Evolutionary conservation across 1,139 yeast species (phyloP).

Genomic region (Yamadazyma triangularis): DNA sequence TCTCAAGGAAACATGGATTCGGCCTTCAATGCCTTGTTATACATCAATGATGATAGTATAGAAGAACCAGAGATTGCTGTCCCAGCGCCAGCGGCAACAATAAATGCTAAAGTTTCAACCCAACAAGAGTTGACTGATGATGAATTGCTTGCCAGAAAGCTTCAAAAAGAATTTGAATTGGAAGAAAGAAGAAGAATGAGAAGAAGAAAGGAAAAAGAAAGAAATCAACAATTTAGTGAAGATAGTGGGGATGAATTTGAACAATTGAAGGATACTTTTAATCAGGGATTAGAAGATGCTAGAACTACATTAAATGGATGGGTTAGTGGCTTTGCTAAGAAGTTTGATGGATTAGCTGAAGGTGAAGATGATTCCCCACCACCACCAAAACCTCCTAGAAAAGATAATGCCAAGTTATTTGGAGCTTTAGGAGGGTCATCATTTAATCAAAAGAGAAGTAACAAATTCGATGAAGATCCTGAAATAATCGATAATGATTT

Average conservation of each 20-base stretch:
- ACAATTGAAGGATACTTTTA: conserved; percentile 64
- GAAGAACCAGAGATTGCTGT: conserved; percentile 52
- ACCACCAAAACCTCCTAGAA: conserved; percentile 4
- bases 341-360: conserved; percentile 41
- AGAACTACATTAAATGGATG: conserved; percentile 73
- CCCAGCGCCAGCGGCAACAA: conserved; percentile 13
- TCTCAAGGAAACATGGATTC: conserved; percentile 76
- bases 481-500: conserved; percentile 51
- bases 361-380: conserved; percentile 5
- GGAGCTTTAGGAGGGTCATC: conserved; percentile 49
- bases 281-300: conserved; percentile 82
- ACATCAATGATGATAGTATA: conserved; percentile 65
- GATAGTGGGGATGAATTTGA: conserved; percentile 65
- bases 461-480: conserved; percentile 52
- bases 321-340: conserved; percentile 71
- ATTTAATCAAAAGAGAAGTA: conserved; percentile 26
- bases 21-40: conserved; percentile 84
- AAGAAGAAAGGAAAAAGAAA: conserved; percentile 13
- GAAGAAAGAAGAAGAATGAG: conserved; percentile 36
- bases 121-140: conserved; percentile 48
- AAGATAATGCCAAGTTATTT: conserved; percentile 29
- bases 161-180: conserved; percentile 66
- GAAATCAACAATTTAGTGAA: conserved; percentile 30
- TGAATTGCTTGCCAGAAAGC: conserved; percentile 74
- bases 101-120: conserved; percentile 17